Evolutionary conservation across 352 stramenopile genomes (phyloP).

Genomic region (Globisporangium radiosum): DNA sequence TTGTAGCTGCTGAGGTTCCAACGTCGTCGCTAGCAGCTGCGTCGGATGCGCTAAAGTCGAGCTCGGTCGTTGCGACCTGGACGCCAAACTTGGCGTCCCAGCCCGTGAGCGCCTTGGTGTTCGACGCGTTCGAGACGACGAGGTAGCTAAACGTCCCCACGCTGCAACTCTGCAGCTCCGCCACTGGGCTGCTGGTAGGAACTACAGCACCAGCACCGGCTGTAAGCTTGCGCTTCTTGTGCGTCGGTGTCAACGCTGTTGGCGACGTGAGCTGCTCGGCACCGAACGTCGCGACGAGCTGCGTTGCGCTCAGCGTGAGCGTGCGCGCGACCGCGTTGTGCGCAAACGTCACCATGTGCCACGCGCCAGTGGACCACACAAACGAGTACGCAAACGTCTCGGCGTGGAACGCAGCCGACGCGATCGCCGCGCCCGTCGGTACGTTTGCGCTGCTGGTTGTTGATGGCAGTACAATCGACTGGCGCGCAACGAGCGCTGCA

Average conservation of each 20-base stretch:
- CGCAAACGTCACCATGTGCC: conserved; percentile 40
- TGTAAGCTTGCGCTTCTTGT: conserved; percentile 70
- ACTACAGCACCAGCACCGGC: conserved; percentile 8
- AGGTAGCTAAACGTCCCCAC: conserved; percentile 57
- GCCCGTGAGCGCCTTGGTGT: conserved; percentile 32
- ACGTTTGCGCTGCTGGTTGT: neutral
- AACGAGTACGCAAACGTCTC: conserved; percentile 68
- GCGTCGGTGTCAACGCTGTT: conserved; percentile 7
- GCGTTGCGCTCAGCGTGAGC: conserved; percentile 32
- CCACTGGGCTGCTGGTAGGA: neutral
- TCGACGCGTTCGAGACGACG: conserved; percentile 30
- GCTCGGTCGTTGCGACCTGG: conserved; percentile 42
- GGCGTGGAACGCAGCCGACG: conserved; percentile 58
- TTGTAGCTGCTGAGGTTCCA: conserved; percentile 6
- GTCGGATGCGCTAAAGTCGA: conserved; percentile 20
- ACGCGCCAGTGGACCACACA: conserved; percentile 46
- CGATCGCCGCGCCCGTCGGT: conserved; percentile 16
- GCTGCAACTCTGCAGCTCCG: conserved; percentile 26
- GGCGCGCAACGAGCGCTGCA: conserved; percentile 26
- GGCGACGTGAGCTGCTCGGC: conserved; percentile 13
- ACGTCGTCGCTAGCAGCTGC: neutral
- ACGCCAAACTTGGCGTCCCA: conserved; percentile 79
- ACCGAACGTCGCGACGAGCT: conserved; percentile 32
- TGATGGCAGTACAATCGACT: conserved; percentile 14
- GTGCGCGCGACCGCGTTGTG: conserved; percentile 40